Percentiles rank a stretch among this genome's conserved stretches.
Conservation (phyloP, 495 filamentous ascomycete genomes). For the Sphaerosporella brunnea region DNA sequence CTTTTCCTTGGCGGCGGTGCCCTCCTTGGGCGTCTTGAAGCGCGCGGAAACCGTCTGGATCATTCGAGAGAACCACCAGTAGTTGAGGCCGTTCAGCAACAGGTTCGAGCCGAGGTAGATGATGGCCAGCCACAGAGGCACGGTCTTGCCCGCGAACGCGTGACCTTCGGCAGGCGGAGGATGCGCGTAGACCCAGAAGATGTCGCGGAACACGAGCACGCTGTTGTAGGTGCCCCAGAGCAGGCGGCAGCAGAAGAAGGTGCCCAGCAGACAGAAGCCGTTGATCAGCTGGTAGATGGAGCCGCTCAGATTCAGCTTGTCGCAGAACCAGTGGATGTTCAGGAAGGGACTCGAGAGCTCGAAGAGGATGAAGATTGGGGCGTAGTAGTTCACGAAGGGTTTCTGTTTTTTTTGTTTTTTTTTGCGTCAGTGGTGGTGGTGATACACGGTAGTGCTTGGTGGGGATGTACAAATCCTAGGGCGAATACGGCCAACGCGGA, state of each 20-base stretch:
- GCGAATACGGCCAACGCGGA: conserved; percentile 71
- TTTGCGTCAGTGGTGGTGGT: no score
- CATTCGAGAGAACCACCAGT: conserved; percentile 97
- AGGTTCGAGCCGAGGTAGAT: conserved; percentile 64
- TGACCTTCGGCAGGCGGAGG: conserved; percentile 21
- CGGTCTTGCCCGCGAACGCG: conserved; percentile 24
- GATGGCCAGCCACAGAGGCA: conserved; percentile 66
- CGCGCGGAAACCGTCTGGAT: conserved; percentile 76
- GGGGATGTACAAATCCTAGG: conserved; percentile 70
- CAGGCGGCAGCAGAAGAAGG: conserved; percentile 78
- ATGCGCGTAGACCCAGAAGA: conserved; percentile 45
- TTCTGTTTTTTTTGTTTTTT: no score
- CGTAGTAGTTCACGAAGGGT: conserved; percentile 89
- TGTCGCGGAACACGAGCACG: conserved; percentile 55
- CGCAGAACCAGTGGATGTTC: conserved; percentile 98
- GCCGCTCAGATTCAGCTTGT: conserved; percentile 91
- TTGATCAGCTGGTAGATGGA: conserved; percentile 69
- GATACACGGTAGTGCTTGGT: background rate
- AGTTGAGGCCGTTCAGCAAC: conserved; percentile 71
- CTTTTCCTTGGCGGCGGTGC: conserved; percentile 14
- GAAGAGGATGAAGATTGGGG: conserved; percentile 82
- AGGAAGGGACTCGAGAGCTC: conserved; percentile 88
- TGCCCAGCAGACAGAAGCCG: conserved; percentile 50
- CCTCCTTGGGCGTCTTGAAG: conserved; percentile 34
- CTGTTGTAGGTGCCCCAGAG: conserved; percentile 84